These are phyloP conservation scores for Sutorius eximius DNA, from an alignment of 1,284 basidiomycete genomes.

Conservation along the genomic window DNA sequence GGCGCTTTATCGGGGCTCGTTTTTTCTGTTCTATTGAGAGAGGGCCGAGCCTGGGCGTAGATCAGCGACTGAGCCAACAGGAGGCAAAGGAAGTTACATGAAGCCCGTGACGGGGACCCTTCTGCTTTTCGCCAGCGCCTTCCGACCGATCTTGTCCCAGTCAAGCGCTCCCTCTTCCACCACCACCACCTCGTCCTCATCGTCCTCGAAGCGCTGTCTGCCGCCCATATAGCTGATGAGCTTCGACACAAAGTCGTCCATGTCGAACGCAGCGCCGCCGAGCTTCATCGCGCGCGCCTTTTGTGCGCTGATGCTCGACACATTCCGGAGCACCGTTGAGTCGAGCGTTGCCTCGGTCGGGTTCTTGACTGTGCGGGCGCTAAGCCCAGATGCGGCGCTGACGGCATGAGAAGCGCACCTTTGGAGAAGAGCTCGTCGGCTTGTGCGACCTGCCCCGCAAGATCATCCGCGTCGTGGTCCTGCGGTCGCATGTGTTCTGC, in stretches of 20 bases:
- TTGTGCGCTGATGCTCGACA: conserved; percentile 68
- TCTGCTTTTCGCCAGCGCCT: conserved; percentile 71
- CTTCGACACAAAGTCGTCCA: conserved; percentile 78
- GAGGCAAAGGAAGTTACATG: conserved; percentile 53
- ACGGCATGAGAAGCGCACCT: conserved; percentile 41
- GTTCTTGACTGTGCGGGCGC: conserved; percentile 56
- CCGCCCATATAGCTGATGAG: conserved; percentile 74
- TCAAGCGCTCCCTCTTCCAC: conserved; percentile 51
- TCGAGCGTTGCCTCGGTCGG: conserved; percentile 81
- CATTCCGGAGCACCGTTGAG: conserved; percentile 67
- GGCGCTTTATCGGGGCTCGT: conserved; percentile 55
- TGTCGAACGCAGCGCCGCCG: conserved; percentile 77
- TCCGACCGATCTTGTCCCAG: conserved; percentile 75
- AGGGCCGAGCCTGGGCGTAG: conserved; percentile 64
- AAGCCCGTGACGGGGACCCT: conserved; percentile 75
- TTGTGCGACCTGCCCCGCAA: conserved; percentile 52
- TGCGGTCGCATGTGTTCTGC: conserved; percentile 45
- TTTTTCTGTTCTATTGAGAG: conserved; percentile 77
- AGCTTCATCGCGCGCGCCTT: conserved; percentile 87
- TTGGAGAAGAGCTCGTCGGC: conserved; percentile 62
- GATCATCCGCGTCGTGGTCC: conserved; percentile 55
- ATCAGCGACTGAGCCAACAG: conserved; percentile 3
- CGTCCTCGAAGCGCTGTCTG: conserved; percentile 46
- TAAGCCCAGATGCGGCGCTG: conserved; percentile 3
- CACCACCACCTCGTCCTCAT: conserved; percentile 46